These are phyloP conservation scores for Blepharisma undulans DNA, from an alignment of 169 alveolate genomes.

Conservation along the genomic window DNA sequence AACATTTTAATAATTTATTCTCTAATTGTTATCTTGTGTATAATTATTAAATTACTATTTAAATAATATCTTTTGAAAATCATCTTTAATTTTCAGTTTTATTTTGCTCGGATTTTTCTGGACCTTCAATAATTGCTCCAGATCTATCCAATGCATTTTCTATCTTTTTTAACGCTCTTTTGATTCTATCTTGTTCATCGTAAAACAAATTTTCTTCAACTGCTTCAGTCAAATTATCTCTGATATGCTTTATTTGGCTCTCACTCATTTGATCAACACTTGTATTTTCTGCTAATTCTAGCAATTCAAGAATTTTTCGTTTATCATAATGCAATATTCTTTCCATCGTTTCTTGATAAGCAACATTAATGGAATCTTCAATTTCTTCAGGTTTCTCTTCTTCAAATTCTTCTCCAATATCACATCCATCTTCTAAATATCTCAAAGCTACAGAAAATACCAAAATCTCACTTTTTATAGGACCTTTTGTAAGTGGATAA, in stretches of 20 bases:
- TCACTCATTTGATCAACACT: background rate
- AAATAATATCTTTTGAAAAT: too few species aligned
- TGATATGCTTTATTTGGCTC: background rate
- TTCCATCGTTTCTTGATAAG: background rate
- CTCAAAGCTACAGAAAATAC: background rate
- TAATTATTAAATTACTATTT: too few species aligned
- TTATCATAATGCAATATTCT: background rate
- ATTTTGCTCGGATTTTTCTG: background rate
- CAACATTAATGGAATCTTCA: background rate
- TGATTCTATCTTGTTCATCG: background rate
- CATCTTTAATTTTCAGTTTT: background rate
- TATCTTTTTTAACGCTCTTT: background rate
- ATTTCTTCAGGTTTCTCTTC: background rate
- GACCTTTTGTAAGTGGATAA: conserved; percentile 19
- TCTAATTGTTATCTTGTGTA: too few species aligned
- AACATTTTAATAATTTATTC: too few species aligned
- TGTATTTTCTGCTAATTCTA: background rate
- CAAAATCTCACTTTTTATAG: background rate
- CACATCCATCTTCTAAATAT: background rate
- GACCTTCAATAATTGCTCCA: background rate
- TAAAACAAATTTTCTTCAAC: background rate
- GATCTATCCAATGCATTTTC: background rate
- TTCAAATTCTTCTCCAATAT: background rate
- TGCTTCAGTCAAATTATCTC: background rate
- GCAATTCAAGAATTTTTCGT: background rate